Conservation (phyloP, 768 basidiomycete genomes). For the Suillus cothurnatus region DNA sequence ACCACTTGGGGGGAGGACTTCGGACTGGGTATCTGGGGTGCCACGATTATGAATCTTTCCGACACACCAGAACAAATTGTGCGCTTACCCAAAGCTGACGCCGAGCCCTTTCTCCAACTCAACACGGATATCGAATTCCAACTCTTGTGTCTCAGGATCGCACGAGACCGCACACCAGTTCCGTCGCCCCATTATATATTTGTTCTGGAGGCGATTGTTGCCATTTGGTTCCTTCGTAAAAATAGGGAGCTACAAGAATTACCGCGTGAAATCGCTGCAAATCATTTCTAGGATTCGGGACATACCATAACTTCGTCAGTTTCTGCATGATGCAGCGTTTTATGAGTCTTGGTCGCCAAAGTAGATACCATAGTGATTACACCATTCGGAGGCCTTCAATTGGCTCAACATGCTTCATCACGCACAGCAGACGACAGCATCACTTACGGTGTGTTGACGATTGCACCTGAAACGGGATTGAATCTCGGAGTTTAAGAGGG, state of each 20-base stretch:
- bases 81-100: conserved; percentile 72
- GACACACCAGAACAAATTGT: conserved; percentile 1
- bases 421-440: background rate
- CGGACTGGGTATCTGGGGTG: conserved; percentile 44
- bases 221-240: conserved; percentile 82
- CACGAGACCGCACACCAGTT: conserved; percentile 83
- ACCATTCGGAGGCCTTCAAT: conserved; percentile 55
- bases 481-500: background rate
- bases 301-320: conserved; percentile 90
- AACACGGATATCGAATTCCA: conserved; percentile 83
- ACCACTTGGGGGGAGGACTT: conserved; percentile 47
- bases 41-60: conserved; percentile 3
- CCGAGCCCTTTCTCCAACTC: conserved; percentile 86
- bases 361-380: conserved; percentile 83
- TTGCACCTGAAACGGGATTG: conserved; percentile 58
- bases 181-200: conserved; percentile 82
- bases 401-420: conserved; percentile 1
- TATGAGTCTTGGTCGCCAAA: conserved; percentile 80
- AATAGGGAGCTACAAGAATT: conserved; percentile 60
- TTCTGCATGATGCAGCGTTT: conserved; percentile 75
- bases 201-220: conserved; percentile 62
- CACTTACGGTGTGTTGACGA: conserved; percentile 92
- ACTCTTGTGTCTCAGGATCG: conserved; percentile 57
- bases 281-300: background rate
- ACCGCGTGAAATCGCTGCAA: background rate